phyloP scores from a whole-genome alignment of 2,329 filamentous ascomycete genomes.

The Alternaria sp. region DNA sequence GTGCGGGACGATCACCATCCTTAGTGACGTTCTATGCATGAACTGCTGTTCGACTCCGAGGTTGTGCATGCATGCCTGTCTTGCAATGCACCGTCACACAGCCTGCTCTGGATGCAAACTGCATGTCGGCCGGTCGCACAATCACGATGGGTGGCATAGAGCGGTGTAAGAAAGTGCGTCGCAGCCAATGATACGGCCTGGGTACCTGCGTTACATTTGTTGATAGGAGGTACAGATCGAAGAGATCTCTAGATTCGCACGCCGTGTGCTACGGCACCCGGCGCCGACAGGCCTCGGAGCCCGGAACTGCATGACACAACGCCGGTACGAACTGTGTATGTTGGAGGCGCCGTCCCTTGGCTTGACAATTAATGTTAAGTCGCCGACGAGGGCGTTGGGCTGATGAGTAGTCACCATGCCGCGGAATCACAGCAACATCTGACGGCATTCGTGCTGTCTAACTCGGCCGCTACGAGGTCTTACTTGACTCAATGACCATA shows the following conservation, averaged over 20 bases:
- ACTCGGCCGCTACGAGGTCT: background rate
- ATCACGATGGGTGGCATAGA: background rate
- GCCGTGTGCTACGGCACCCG: background rate
- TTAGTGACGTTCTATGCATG: constrained; percentile 19
- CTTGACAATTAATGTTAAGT: background rate
- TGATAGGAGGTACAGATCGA: constrained; percentile 3
- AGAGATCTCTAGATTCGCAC: background rate
- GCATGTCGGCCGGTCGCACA: background rate
- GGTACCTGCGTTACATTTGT: constrained; percentile 1
- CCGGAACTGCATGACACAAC: background rate
- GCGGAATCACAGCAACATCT: background rate
- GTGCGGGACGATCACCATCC: constrained; percentile 24
- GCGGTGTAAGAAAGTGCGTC: background rate
- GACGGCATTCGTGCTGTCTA: background rate
- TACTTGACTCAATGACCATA: background rate
- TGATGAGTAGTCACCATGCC: background rate
- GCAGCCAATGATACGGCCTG: background rate
- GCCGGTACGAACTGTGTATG: background rate
- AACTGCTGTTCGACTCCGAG: constrained; percentile 10
- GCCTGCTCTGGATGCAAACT: background rate
- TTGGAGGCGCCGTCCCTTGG: background rate
- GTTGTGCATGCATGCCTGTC: background rate
- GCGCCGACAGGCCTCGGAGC: background rate
- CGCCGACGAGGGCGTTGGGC: background rate
- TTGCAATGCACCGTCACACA: background rate